Conservation (phyloP, 345 rosid genomes). For the Clarkia xantiana region DNA sequence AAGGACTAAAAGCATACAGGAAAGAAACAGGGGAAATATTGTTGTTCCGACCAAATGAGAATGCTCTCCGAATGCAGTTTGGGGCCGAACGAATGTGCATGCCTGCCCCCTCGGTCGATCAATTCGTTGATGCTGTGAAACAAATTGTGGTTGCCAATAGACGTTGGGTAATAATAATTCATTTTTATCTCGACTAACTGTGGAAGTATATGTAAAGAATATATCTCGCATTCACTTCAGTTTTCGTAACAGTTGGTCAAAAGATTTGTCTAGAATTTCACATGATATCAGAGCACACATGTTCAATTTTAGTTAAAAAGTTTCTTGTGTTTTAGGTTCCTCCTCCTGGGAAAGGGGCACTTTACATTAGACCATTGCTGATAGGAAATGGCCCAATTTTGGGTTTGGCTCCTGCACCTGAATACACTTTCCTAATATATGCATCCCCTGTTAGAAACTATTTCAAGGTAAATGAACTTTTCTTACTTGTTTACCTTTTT, state of each 20-base stretch:
- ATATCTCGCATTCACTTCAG: too few relatives aligned
- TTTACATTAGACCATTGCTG: constrained; percentile 76
- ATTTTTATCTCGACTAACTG: too few relatives aligned
- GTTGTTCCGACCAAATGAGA: constrained; percentile 59
- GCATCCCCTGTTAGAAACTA: constrained; percentile 77
- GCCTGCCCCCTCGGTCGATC: constrained; percentile 64
- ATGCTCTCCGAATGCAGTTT: constrained; percentile 49
- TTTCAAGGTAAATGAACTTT: constrained; percentile 59
- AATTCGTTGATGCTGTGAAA: constrained; percentile 59
- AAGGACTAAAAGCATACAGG: constrained; percentile 74
- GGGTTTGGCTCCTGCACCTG: constrained; percentile 66
- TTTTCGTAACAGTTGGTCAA: too few relatives aligned
- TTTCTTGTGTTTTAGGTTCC: constrained; percentile 36
- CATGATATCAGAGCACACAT: too few relatives aligned
- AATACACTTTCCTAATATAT: constrained; percentile 51
- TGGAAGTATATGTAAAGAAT: too few relatives aligned
- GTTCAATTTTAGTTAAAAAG: background rate
- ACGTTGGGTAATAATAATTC: constrained; percentile 71
- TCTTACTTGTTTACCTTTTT: too few relatives aligned
- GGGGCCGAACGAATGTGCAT: constrained; percentile 87
- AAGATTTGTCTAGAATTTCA: too few relatives aligned
- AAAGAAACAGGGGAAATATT: constrained; percentile 49
- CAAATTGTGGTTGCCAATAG: constrained; percentile 55
- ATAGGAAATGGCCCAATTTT: constrained; percentile 59
- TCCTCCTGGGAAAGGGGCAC: constrained; percentile 64